Evolutionary conservation across 2,329 filamentous ascomycete genomes (phyloP), one percentile per base, ranked within the genome.

Genomic region (Ambrosiella cleistominuta): DNA sequence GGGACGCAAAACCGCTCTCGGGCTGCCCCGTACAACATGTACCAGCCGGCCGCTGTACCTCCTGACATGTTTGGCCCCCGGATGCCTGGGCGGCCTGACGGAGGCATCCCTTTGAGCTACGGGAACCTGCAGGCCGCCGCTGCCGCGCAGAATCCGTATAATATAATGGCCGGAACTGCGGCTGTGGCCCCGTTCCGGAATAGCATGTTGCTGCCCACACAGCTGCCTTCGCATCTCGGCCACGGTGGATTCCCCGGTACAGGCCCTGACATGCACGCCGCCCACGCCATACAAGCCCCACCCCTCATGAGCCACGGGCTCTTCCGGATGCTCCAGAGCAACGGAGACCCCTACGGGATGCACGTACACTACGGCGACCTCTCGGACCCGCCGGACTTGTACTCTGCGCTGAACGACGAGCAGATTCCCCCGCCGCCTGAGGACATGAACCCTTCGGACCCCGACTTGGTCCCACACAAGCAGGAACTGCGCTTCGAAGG

Each of bases 371-470:
- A 86, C 67, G 76, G 83, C 2, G 83, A 88, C 64, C 73, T 86
- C 54, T 84, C 83, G 7, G 84, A 87, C 62, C 84, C 84, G 3
- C 86, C 86, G 8, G 85, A 91, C 67, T 71, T 91, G 60, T 88
- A 87, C 64, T 83, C 83, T 0, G 84, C 85, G 3, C 75, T 91
- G 1, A 78, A 82, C 58, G 85, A 89, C 65, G 82, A 88, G 66
- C 84, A 86, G 62, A 75, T 82, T 1, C 79, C 83, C 6, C 86
- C 86, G 6, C 85, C 86, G 0, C 82, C 85, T 0, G 83, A 88
- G 65, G 86, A 91, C 67, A 88, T 90, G 85, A 85, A 87, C 66
- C 85, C 86, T 1, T 76, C 78, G 1, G 85, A 91, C 64, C 83
- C 85, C 1, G 84, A 88, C 61, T 72, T 90, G 66, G 74, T 84